These are phyloP conservation scores for Scheffersomyces stipitis DNA, from an alignment of 805 yeast species.

Conservation along the genomic window DNA sequence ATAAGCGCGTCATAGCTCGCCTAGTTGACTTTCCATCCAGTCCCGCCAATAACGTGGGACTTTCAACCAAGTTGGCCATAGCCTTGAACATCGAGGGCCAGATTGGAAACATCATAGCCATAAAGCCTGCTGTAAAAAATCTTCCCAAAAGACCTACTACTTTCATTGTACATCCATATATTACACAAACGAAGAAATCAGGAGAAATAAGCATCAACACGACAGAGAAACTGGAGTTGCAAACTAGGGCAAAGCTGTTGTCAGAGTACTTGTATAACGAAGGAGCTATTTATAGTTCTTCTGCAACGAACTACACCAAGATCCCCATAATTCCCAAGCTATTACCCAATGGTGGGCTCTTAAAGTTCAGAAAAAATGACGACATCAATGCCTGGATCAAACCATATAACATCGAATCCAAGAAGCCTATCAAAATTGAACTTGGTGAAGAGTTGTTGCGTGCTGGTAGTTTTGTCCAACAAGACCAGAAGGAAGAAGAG, in stretches of 20 bases:
- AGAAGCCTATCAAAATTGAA: constrained; percentile 40
- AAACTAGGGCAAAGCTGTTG: constrained; percentile 17
- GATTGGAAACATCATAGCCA: constrained; percentile 53
- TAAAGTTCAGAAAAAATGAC: constrained; percentile 49
- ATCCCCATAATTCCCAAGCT: constrained; percentile 49
- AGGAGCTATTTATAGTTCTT: constrained; percentile 21
- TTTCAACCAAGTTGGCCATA: constrained; percentile 53
- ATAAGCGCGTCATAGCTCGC: constrained; percentile 50
- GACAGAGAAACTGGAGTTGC: constrained; percentile 27
- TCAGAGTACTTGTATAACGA: constrained; percentile 16
- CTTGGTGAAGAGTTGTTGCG: constrained; percentile 51
- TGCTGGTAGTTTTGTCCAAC: constrained; percentile 39
- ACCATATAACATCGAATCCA: constrained; percentile 28
- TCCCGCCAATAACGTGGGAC: constrained; percentile 45
- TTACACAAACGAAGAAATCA: constrained; percentile 39
- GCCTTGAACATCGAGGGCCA: constrained; percentile 52
- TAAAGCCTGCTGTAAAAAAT: constrained; percentile 46
- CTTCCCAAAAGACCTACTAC: constrained; percentile 39
- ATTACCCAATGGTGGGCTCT: constrained; percentile 60
- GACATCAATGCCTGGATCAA: constrained; percentile 45
- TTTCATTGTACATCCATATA: constrained; percentile 55
- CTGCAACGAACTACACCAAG: constrained; percentile 51
- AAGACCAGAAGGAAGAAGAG: constrained; percentile 6
- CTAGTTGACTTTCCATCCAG: constrained; percentile 36
- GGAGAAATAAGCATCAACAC: constrained; percentile 28